Evolutionary conservation across 176 grass and related monocot genomes (phyloP), one percentile per base, ranked within the genome.

Genomic region (Carex kokanica): DNA sequence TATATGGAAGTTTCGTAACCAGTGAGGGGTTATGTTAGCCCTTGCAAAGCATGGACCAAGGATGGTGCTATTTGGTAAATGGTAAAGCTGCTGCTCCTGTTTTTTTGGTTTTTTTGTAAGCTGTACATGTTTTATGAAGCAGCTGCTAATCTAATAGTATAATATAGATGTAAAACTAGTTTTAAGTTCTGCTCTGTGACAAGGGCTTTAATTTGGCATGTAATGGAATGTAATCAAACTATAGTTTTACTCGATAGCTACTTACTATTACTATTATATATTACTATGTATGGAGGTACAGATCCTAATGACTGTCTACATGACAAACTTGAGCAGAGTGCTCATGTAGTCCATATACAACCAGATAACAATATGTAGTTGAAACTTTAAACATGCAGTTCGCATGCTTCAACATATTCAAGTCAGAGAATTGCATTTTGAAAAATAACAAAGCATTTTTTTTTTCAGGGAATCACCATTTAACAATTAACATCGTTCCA

Each of bases 1-100:
- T 65, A 47, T 83, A 21, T 99, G 93, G 97, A 99, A 89, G 83
- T 89, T 99, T 49, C 88, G 82, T 86, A n/a, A 89, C 87, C 17
- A 60, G 58, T 13, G 85, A 91, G 54, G n/a, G 89, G 79, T 3
- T 80, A 67, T 58, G 83, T 49, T 49, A 68, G 32, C 81, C 83
- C 55, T 79, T 78, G 87, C 85, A 47, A 80, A 84, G 68, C 27
- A 71, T 67, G 62, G 64, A 78, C 31, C 31, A 31, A 78, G 25
- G 73, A 56, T 78, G 73, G 73, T 31, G 51, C 23, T 18, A 52
- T 78, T 31, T 78, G 51, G 51, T 78, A 55, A 77, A 78, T 78
- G 51, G 51, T 78, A 78, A 4, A 27, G 61, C 51, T 45, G 34
- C 58, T 83, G 32, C 13, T 41, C 10, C 14, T 78, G 14, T 18